Evolutionary conservation across 805 yeast genomes (phyloP), one percentile per base, ranked within the genome.

Genomic region (Ogataea philodendri): DNA sequence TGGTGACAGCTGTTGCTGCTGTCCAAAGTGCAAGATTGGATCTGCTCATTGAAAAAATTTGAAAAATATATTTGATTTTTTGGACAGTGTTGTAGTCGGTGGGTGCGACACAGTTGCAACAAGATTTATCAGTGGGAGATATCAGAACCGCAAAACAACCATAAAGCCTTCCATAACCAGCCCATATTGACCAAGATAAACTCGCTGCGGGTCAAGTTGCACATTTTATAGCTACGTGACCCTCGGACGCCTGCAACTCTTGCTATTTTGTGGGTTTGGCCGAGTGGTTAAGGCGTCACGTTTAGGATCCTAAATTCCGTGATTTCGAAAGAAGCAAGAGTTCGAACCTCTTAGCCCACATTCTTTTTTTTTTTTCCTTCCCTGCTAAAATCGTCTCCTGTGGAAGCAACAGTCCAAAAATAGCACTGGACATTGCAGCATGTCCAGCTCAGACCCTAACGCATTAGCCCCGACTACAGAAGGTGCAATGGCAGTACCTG

Each of bases 261-360:
- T 19, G 24, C 24, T 24, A 24, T 35, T 19, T 29, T 19, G 55
- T 44, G 53, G 51, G 55, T 47, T 50, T 50, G 53, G 55, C 55
- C 53, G 53, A 50, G 55, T 50, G 53, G 55, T 48, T 48, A 50
- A 48, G 53, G 55, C 55, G 55, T 49, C 55, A 46, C 53, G 51
- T 48, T 50, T 48, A 50, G 53, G 55, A 35, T 30, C 11, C 32
- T 32, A 43, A 43, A 26, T 19, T 29, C 53, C 51, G 53, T 46
- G 55, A 49, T 50, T 40, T 50, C 55, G 47, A 39, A 48, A 46
- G 53, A 48, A 40, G 53, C 55, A 47, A 47, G 55, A 50, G 55
- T 50, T 50, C 55, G 55, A 50, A 48, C 52, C 55, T 50, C 55
- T 47, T 48, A 49, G 55, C 51, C 52, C 53, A 44, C 55, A 50